Conservation (phyloP, 139 green algal species). For the Micractinium sp. region DNA sequence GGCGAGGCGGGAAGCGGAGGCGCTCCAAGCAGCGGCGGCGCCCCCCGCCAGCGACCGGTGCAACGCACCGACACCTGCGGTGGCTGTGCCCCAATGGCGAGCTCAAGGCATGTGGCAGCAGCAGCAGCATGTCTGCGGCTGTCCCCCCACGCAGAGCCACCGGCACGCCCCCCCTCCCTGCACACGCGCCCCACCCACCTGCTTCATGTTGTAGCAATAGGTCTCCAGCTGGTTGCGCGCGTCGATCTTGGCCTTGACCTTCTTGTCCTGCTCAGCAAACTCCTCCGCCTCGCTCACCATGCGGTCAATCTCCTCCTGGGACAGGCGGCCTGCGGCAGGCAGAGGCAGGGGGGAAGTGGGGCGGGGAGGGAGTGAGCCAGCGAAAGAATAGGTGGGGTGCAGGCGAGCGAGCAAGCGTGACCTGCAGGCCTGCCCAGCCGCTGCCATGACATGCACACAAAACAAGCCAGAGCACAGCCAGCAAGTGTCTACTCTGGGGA, state of each 20-base stretch:
- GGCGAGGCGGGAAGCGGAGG: no score
- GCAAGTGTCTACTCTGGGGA: no score
- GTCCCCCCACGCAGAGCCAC: background rate
- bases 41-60: no score
- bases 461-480: background rate
- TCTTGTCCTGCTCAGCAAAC: slow-evolving; percentile 67
- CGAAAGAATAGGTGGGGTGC: background rate
- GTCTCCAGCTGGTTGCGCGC: slow-evolving; percentile 83
- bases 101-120: no score
- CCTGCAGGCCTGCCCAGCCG: background rate
- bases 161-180: no score
- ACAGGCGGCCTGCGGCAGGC: slow-evolving; percentile 59
- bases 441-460: background rate
- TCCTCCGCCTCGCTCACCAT: slow-evolving; percentile 78
- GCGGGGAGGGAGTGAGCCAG: background rate
- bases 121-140: background rate
- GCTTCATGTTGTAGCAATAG: slow-evolving; percentile 86
- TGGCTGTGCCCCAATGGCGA: no score
- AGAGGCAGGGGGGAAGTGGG: no score
- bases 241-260: slow-evolving; percentile 71
- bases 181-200: background rate
- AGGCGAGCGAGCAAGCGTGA: background rate
- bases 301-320: slow-evolving; percentile 75
- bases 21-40: no score
- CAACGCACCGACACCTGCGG: no score